Evolutionary conservation across 306 rosid genomes (phyloP), one percentile per base, ranked within the genome.

Genomic region (Luffa aegyptiaca): DNA sequence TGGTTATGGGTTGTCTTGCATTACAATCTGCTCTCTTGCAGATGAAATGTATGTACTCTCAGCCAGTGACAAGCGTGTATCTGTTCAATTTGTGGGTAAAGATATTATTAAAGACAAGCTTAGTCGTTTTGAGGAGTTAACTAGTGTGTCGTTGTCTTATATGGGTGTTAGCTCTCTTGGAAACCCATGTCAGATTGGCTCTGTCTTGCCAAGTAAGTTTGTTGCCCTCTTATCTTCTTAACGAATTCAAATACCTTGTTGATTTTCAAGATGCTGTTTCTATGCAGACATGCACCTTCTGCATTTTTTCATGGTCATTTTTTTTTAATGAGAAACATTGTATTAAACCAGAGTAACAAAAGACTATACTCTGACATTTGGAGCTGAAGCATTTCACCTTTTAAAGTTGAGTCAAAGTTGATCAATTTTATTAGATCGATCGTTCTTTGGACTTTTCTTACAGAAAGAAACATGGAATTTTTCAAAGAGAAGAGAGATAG

Each of bases 11-110:
- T 33, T 49, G 79, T 18, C 10, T 11, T 39, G 4, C 48, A 37
- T 36, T 66, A 42, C 26, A 53, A 45, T 44, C 49, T 65, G 76
- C 74, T 48, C 72, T 85, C 71, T 88, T 81, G 85, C 89, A 94
- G 98, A 92, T 90, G 97, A 91, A 85, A 95, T 95, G 98, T 95
- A 95, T 82, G 98, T 95, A 42, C 87, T 92, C 80, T 95, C 98
- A 7, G 79, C 93, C 39, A 92, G 93, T 86, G 92, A 88, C 86
- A 88, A 84, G 74, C 92, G 93, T 21, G 98, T 95, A 35, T 88
- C 89, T 6, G 75, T 95, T 83, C 87, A 92, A 65, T 90, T 95
- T 51, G 78, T 95, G 85, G 98, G 98, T 79, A 88, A 91, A 89
- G 96, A 93, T 76, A 85, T 91, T 81, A 84, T 95, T 86, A 85